Conservation (phyloP, 2,329 filamentous ascomycete genomes). For the Sporothrix luriei region DNA sequence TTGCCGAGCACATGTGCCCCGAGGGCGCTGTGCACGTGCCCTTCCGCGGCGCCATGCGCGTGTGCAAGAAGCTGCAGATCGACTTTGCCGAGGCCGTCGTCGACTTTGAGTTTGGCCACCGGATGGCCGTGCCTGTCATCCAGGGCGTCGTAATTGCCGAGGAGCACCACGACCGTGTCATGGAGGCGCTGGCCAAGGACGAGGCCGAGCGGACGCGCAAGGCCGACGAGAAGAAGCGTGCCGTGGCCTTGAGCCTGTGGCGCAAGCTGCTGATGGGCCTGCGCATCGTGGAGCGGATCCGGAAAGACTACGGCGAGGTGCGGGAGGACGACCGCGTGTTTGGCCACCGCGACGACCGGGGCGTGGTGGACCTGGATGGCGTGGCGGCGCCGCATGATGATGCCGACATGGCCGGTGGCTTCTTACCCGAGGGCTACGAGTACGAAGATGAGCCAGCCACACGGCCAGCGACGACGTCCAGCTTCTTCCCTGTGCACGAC, state of each 20-base stretch:
- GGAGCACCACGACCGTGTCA: conserved; percentile 73
- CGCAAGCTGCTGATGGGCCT: conserved; percentile 83
- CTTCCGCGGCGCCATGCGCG: conserved; percentile 70
- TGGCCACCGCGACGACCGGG: conserved; percentile 47
- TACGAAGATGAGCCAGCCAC: conserved; percentile 46
- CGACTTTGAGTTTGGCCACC: conserved; percentile 93
- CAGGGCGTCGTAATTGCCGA: conserved; percentile 85
- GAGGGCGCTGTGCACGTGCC: conserved; percentile 78
- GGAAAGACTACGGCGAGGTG: conserved; percentile 71
- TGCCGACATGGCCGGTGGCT: conserved; percentile 62
- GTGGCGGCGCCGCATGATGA: conserved; percentile 41
- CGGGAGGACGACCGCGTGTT: conserved; percentile 52
- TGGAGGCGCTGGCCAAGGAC: conserved; percentile 77
- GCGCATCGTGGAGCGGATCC: conserved; percentile 76
- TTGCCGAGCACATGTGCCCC: conserved; percentile 91
- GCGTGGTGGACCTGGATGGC: conserved; percentile 37
- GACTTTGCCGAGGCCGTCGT: conserved; percentile 94
- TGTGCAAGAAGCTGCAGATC: conserved; percentile 81
- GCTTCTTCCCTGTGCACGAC: conserved; percentile 52
- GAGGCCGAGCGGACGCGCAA: conserved; percentile 74
- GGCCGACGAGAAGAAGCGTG: conserved; percentile 80
- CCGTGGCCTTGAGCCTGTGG: conserved; percentile 75
- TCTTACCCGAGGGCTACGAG: conserved; percentile 60
- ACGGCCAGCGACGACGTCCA: conserved; percentile 44
- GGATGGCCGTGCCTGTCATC: conserved; percentile 90